phyloP scores from a whole-genome alignment of 2,329 filamentous ascomycete species.

The Microascus cirrosus region DNA sequence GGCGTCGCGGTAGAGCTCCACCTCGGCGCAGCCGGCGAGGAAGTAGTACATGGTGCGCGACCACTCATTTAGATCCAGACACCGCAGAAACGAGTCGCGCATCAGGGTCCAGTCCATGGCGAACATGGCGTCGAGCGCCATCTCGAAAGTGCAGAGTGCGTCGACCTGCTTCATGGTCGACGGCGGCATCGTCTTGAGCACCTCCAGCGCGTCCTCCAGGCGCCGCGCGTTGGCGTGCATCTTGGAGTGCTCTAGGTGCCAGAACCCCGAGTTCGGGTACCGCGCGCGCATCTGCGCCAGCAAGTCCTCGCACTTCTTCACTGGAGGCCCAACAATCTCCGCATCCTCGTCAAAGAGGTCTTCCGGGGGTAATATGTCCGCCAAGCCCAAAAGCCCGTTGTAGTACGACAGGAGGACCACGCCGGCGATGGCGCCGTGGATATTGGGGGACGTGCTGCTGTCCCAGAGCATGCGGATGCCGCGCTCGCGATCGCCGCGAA shows the following conservation, averaged over 20 bases:
- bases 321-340: slow-evolving; percentile 61
- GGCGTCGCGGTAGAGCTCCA: slow-evolving; percentile 68
- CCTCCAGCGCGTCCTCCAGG: slow-evolving; percentile 54
- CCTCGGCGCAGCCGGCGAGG: slow-evolving; percentile 65
- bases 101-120: slow-evolving; percentile 66
- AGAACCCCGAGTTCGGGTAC: slow-evolving; percentile 75
- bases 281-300: slow-evolving; percentile 62
- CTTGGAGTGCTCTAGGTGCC: slow-evolving; percentile 80
- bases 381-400: slow-evolving; percentile 74
- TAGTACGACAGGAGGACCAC: slow-evolving; percentile 77
- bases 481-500: slow-evolving; percentile 74
- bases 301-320: slow-evolving; percentile 52
- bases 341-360: slow-evolving; percentile 27
- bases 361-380: slow-evolving; percentile 66
- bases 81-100: slow-evolving; percentile 62
- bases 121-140: slow-evolving; percentile 67
- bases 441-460: slow-evolving; percentile 71
- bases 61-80: slow-evolving; percentile 80
- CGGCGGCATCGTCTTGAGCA: slow-evolving; percentile 50
- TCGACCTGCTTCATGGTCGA: slow-evolving; percentile 71
- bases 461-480: slow-evolving; percentile 86
- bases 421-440: slow-evolving; percentile 85
- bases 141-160: slow-evolving; percentile 77
- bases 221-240: slow-evolving; percentile 57
- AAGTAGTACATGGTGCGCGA: slow-evolving; percentile 84